These are phyloP conservation scores for Coniferiporia sulphurascens DNA, from an alignment of 1,284 basidiomycete species.

Conservation along the genomic window DNA sequence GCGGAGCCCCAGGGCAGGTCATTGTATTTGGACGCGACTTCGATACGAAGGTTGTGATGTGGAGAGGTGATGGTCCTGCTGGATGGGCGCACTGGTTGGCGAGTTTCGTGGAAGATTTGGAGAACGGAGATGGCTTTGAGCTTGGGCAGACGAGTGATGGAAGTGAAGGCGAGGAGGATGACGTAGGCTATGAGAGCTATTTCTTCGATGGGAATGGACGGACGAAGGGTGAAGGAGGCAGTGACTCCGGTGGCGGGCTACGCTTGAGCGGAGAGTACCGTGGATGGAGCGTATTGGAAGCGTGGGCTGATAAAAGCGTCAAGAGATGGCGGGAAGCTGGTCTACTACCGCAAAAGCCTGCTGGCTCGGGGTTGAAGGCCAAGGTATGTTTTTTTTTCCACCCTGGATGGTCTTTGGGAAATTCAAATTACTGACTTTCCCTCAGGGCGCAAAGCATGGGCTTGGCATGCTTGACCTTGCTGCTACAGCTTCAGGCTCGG, in stretches of 20 bases:
- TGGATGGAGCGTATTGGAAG: conserved; percentile 88
- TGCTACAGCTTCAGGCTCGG: conserved; percentile 31
- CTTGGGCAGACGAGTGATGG: conserved; percentile 50
- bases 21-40: conserved; percentile 98
- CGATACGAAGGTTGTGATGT: conserved; percentile 95
- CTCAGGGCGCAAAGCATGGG: conserved; percentile 11
- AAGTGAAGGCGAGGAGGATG: conserved; percentile 71
- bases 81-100: conserved; percentile 97
- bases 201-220: conserved; percentile 76
- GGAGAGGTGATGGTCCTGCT: conserved; percentile 82
- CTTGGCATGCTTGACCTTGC: conserved; percentile 33
- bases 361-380: conserved; percentile 1
- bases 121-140: conserved; percentile 84
- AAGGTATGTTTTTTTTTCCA: conserved; percentile 8
- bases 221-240: conserved; percentile 69
- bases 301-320: conserved; percentile 84
- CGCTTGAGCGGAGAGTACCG: conserved; percentile 77
- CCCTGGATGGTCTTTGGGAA: background rate
- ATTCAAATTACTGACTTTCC: background rate
- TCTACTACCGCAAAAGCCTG: conserved; percentile 51
- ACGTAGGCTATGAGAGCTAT: conserved; percentile 82
- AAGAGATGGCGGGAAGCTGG: conserved; percentile 81
- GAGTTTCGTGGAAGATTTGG: conserved; percentile 90
- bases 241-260: conserved; percentile 67
- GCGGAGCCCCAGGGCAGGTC: conserved; percentile 83